Evolutionary conservation across 805 yeast species (phyloP), one percentile per base, ranked within the genome.

Genomic region (Candida chauliodis): DNA sequence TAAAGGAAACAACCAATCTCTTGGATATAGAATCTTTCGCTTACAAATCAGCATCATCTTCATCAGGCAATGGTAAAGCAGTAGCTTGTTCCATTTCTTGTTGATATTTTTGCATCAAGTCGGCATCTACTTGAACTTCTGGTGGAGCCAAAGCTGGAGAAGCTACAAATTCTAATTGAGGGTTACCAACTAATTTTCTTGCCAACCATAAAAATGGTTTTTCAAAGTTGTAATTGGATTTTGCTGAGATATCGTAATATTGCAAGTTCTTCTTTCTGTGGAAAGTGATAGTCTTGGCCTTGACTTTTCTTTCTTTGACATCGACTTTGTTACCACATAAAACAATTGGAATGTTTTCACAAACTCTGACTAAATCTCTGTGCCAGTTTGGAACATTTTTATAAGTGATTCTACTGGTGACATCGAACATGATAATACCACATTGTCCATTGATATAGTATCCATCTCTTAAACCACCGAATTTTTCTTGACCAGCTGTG

Each of bases 331-430:
- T 93, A 75, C 99, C 99, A 77, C 96, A 88, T 53, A 93, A 78
- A 46, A 93, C 99, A 59, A 93, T 93, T 59, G 99, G 99, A 58
- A 93, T 93, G 81, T 91, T 93, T 76, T 93, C 99, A 77, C 99
- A 93, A 50, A 93, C 99, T 76, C 99, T 88, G 50, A 93, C 97
- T 65, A 93, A 79, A 73, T 93, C 99, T 76, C 99, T 85, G 84
- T 95, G 97, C 99, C 99, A 93, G 86, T 93, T 95, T 69, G 99
- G 99, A 66, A 93, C 99, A 73, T 93, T 93, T 79, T 93, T 93
- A 78, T 93, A 93, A 55, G 99, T 93, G 75, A 93, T 91, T 79
- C 99, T 90, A 38, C 98, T 89, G 48, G 99, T 93, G 49, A 93
- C 99, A 72, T 93, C 99, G 66, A 93, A 93, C 99, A 93, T 93